These are phyloP conservation scores for Sphaerulina populicola DNA, from an alignment of 2,329 filamentous ascomycete genomes.

Conservation along the genomic window DNA sequence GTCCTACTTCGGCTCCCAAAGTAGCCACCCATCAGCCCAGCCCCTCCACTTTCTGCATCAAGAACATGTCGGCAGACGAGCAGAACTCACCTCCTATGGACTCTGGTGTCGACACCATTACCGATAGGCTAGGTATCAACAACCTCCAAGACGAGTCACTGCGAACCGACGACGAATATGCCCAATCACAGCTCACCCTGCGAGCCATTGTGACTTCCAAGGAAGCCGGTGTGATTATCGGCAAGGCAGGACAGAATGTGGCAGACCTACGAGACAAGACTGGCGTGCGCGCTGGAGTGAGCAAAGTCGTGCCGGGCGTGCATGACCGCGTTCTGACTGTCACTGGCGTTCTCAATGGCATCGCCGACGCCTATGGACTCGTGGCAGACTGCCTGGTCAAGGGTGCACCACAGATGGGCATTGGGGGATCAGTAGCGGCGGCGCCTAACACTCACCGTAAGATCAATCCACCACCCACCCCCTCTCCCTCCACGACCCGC, in stretches of 20 bases:
- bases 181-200: conserved; percentile 81
- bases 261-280: conserved; percentile 95
- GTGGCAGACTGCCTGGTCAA: conserved; percentile 87
- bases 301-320: conserved; percentile 96
- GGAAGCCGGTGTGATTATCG: conserved; percentile 97
- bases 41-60: conserved; percentile 3
- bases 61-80: conserved; percentile 29
- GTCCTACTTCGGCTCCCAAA: conserved; percentile 1
- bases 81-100: conserved; percentile 22
- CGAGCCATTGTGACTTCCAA: conserved; percentile 98
- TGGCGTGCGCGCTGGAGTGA: conserved; percentile 93
- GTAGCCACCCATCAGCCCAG: neutral
- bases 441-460: conserved; percentile 91
- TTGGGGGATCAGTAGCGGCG: conserved; percentile 73
- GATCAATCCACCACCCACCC: conserved; percentile 30
- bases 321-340: conserved; percentile 96
- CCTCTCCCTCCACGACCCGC: conserved; percentile 17
- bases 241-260: conserved; percentile 97
- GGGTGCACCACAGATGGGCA: conserved; percentile 87
- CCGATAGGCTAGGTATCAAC: conserved; percentile 37
- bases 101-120: conserved; percentile 30
- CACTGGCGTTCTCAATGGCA: conserved; percentile 77
- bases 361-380: conserved; percentile 85
- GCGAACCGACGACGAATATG: conserved; percentile 96
- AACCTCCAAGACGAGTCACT: conserved; percentile 56